Evolutionary conservation across 2,329 filamentous ascomycete genomes (phyloP), one percentile per base, ranked within the genome.

Genomic region (Juglanconis oblonga): DNA sequence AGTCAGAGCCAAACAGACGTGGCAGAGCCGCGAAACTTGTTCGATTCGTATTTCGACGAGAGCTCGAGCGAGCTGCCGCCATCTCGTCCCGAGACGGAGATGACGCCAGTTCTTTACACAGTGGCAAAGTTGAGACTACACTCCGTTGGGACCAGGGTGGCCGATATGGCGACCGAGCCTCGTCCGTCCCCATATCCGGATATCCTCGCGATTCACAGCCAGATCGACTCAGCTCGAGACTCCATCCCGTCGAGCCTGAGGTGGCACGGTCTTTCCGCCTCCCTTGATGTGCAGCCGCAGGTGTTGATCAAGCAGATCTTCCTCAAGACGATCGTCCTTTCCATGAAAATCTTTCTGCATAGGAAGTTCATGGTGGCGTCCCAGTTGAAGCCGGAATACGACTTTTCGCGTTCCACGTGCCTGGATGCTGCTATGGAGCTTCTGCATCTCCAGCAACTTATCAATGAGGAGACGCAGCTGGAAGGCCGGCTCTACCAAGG

Each of bases 341-440:
- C 83, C 65, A 72, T 78, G 8, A 77, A 77, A 52, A 77, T 80
- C 36, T 77, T 84, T 1, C 68, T 86, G 17, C 82, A 86, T 66
- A 75, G 82, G n/a, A 77, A 77, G 33, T 83, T 79, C 64, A 75
- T 85, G 64, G 73, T 73, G 9, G 71, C 55, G 1, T 48, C 74
- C 63, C 1, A 65, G 67, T 67, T 10, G 11, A n/a, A 72, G 55
- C 56, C 65, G 52, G 52, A 66, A 24, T 77, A 76, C 58, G 67
- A 68, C 0, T 75, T 77, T 51, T 82, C 80, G 3, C 73, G 78
- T 49, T 70, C 69, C 33, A 72, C 73, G 1, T 83, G 80, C 57
- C 67, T 82, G 3, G 73, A 76, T 3, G 75, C 80, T 5, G 81
- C 82, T 1, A 71, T 78, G 50, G 68, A 75, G 32, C 77, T 82